Base-by-base conservation (phyloP, 805 yeast species). In the Isabelozyma pseudorhagii region DNA sequence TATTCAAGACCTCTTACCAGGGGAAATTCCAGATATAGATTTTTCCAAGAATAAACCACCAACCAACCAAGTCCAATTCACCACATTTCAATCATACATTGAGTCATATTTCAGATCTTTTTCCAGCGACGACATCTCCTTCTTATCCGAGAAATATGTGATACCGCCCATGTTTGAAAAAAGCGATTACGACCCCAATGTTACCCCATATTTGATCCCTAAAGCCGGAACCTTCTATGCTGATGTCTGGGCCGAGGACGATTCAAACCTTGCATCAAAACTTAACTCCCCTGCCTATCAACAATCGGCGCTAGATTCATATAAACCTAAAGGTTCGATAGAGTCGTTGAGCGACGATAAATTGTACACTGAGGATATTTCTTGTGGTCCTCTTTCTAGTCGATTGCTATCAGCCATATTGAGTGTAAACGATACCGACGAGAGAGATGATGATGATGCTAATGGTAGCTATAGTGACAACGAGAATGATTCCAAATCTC, bases 321-420 rank as follows among this genome's bases (percentile, higher is more conserved):
- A 65, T 61, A 69, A 62, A 25, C 84, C 96, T 0, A 84, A 79
- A 52, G 87, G 86, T 5, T 74, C 85, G 1, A 72, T 84, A 1
- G 83, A 79, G 18, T 77, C 74, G 27, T 58, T 88, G 42, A 72
- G 68, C 27, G 96, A 87, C 58, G 84, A 80, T 4, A 65, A 69
- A 1, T 66, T 92, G 49, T 93, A 88, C 54, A 77, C 85, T 0
- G 93, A 88, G 50, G 83, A 80, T 18, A 74, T 93, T 1, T 85
- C 96, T 0, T 86, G 96, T 63, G 99, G 99, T 0, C 98, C 99
- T 1, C 74, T 93, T 36, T 85, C 96, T 0, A 84, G 92, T 21
- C 78, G 99, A 50, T 72, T 93, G 42, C 64, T 93, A 46, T 81
- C 96, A 5, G 98, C 97, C 0, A 75, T 93, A 9, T 69, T 91